Evolutionary conservation across 768 basidiomycete species (phyloP).

Genomic region (Kwoniella botswanensis): DNA sequence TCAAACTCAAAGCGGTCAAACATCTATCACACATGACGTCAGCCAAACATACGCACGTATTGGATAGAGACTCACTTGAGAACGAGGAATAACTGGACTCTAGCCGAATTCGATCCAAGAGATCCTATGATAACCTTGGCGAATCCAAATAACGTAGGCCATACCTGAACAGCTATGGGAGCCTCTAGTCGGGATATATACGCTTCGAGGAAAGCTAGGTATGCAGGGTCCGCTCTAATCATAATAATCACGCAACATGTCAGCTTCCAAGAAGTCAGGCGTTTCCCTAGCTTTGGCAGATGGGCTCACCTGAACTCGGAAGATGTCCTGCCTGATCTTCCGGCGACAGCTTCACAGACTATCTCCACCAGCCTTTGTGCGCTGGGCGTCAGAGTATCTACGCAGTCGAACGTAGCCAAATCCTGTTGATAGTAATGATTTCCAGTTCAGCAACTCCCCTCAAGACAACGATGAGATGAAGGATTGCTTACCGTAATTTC

Average conservation of each 20-base stretch:
- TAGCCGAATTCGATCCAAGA: slow-evolving; percentile 60
- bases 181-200: slow-evolving; percentile 84
- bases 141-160: slow-evolving; percentile 76
- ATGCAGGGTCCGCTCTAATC: slow-evolving; percentile 30
- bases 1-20: slow-evolving; percentile 29
- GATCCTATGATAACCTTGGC: slow-evolving; percentile 75
- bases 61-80: slow-evolving; percentile 65
- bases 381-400: slow-evolving; percentile 80
- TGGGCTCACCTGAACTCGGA: slow-evolving; percentile 13
- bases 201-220: slow-evolving; percentile 75
- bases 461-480: not conserved
- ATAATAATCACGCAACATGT: no score
- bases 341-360: slow-evolving; percentile 71
- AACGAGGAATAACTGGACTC: slow-evolving; percentile 72
- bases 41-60: not conserved
- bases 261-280: no score
- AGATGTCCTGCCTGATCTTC: slow-evolving; percentile 18
- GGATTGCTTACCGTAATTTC: slow-evolving; percentile 45
- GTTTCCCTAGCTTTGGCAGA: not conserved
- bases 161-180: slow-evolving; percentile 89
- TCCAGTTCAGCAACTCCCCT: not conserved
- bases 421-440: slow-evolving; percentile 20
- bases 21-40: slow-evolving; percentile 6
- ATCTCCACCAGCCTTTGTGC: slow-evolving; percentile 86
- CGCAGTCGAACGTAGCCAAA: slow-evolving; percentile 68